Base-by-base conservation (phyloP, 805 yeast genomes). In the Wickerhamomyces kurtzmanii region DNA sequence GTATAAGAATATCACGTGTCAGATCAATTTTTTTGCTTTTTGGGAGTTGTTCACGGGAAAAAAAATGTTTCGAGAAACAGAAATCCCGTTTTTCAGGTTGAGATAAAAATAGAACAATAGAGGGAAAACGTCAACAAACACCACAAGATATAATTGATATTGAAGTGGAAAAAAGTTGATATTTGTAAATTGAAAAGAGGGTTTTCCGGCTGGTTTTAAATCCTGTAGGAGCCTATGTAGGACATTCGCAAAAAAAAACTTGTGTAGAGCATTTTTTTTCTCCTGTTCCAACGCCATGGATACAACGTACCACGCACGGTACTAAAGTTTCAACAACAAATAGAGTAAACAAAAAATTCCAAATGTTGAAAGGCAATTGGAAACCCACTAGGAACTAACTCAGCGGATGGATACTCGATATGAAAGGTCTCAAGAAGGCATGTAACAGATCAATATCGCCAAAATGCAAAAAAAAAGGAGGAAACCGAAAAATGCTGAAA, bases 371-470 rank as follows among this genome's bases (percentile, higher is more conserved):
- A 20, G 15, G 17, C 15, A 6, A 21, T 5, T 9, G 6, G 14
- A 11, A 16, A 24, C 11, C n/a, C 16, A 24, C 5, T 14, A 3
- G 5, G 15, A 18, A 23, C 17, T 9, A 23, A 13, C 11, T 13
- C n/a, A 22, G 17, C 11, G 15, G 8, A 13, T 26, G 13, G 33
- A 14, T 40, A 31, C 17, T 30, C 27, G 15, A 40, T 29, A 26
- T 42, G 15, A 31, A 20, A 12, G 13, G 26, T 9, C 8, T 13
- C 14, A 13, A 24, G 17, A 26, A 15, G 14, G 21, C 22, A 12
- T 10, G n/a, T 20, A 13, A 16, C n/a, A 12, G 22, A 14, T 18
- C 13, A 11, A 23, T 20, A 24, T 12, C 20, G n/a, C 22, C 19
- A n/a, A 19, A 17, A 13, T 22, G 16, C 17, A 19, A 10, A 17